These are phyloP conservation scores for Hypoxylon cercidicola DNA, from an alignment of 495 filamentous ascomycete genomes.

Conservation along the genomic window DNA sequence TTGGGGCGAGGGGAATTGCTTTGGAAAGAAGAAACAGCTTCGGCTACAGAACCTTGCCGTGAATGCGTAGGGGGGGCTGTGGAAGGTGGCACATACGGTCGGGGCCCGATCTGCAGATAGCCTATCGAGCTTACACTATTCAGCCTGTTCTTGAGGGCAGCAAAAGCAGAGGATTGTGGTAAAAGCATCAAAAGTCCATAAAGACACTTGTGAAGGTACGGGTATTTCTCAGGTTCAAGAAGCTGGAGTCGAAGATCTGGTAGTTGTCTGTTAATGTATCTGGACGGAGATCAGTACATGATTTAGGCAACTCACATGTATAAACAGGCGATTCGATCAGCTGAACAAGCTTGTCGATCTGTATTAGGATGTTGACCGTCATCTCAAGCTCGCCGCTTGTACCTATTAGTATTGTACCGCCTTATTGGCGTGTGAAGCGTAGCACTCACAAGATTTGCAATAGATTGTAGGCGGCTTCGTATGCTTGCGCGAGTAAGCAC, in stretches of 20 bases:
- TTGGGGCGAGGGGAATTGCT: conserved; percentile 33
- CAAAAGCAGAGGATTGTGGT: conserved; percentile 96
- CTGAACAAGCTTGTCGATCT: conserved; percentile 99
- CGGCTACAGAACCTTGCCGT: conserved; percentile 54
- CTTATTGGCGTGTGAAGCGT: not conserved
- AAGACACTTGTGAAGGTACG: conserved; percentile 97
- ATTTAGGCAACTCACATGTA: conserved; percentile 71
- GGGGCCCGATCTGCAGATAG: conserved; percentile 84
- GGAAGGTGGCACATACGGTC: conserved; percentile 72
- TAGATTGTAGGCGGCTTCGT: conserved; percentile 97
- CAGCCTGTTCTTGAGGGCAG: conserved; percentile 93
- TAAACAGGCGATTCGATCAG: conserved; percentile 97
- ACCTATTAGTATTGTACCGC: conserved; percentile 32
- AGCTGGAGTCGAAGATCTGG: conserved; percentile 93
- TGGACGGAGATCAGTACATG: conserved; percentile 3
- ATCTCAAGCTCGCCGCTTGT: conserved; percentile 94
- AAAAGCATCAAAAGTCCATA: conserved; percentile 98
- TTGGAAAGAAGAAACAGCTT: conserved; percentile 51
- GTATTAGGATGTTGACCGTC: conserved; percentile 98
- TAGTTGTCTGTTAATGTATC: conserved; percentile 23
- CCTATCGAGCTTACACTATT: conserved; percentile 97
- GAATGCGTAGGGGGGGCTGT: conserved; percentile 39
- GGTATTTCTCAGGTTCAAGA: conserved; percentile 96
- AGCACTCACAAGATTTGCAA: conserved; percentile 88
- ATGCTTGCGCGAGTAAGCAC: conserved; percentile 95